Percentiles rank a stretch among this genome's conserved stretches.
phyloP scores from a whole-genome alignment of 2,329 filamentous ascomycete species.

The Apiospora kogelbergensis region DNA sequence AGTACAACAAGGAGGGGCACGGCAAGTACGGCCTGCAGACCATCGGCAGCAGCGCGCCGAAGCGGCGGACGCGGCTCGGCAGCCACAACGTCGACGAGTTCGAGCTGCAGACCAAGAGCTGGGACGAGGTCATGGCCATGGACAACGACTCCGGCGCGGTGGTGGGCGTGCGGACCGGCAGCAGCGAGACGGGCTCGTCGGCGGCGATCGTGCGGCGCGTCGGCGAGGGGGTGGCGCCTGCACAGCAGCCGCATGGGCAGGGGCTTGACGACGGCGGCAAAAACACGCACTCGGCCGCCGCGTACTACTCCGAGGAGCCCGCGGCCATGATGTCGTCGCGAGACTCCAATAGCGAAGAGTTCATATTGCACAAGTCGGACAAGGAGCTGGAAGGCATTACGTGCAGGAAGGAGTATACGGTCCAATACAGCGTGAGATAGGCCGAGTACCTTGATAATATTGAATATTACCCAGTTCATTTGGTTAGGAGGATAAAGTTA shows the following conservation, averaged over 20 bases:
- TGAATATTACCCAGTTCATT: not conserved
- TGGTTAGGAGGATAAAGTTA: too few species aligned
- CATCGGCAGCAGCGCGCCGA: not conserved
- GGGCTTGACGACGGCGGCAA: not conserved
- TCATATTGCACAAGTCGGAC: not conserved
- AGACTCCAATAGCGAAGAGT: not conserved
- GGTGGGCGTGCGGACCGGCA: not conserved
- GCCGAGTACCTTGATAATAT: not conserved
- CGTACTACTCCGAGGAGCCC: not conserved
- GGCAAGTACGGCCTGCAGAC: not conserved
- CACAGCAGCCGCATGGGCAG: not conserved
- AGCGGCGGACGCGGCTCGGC: not conserved
- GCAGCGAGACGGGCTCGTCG: not conserved
- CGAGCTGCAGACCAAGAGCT: not conserved
- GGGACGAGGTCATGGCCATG: not conserved
- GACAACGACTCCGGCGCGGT: not conserved
- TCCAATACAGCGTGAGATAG: not conserved
- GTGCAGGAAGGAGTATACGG: not conserved
- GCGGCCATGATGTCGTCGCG: not conserved
- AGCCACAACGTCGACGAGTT: not conserved
- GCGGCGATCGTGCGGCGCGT: not conserved
- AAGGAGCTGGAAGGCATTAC: not conserved
- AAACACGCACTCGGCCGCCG: not conserved
- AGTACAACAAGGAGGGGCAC: not conserved
- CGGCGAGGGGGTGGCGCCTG: not conserved